Percentiles rank a stretch among this genome's conserved stretches.
These are phyloP conservation scores for Pichia scutulata DNA, from an alignment of 805 yeast species.

Conservation along the genomic window DNA sequence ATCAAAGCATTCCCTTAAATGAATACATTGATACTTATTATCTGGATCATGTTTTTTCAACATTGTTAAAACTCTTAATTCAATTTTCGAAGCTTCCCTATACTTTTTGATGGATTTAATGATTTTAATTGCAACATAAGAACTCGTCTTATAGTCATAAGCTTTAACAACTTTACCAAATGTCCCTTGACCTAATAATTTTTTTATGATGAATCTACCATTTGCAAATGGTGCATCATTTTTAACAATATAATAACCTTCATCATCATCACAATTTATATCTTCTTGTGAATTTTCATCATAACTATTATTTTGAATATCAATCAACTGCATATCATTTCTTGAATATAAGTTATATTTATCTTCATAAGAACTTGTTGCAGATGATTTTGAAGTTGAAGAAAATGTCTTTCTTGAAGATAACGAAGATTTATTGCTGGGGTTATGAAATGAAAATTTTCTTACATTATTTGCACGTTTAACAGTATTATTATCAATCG, in stretches of 20 bases:
- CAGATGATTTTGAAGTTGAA: slow-evolving; percentile 12
- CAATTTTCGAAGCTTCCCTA: slow-evolving; percentile 92
- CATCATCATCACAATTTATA: slow-evolving; percentile 48
- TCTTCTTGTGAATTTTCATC: slow-evolving; percentile 12
- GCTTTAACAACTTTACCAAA: slow-evolving; percentile 87
- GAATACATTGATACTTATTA: slow-evolving; percentile 70
- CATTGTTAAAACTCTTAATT: slow-evolving; percentile 72
- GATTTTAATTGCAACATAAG: slow-evolving; percentile 81
- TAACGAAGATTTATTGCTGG: slow-evolving; percentile 2
- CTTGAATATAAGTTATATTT: not conserved
- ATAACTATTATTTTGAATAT: not conserved
- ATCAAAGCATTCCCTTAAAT: slow-evolving; percentile 83
- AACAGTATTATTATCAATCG: slow-evolving; percentile 12
- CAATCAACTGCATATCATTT: not conserved
- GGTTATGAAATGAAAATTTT: slow-evolving; percentile 22
- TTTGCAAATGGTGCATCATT: slow-evolving; percentile 61
- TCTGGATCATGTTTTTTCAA: slow-evolving; percentile 63
- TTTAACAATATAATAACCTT: slow-evolving; percentile 66
- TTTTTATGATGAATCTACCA: slow-evolving; percentile 55
- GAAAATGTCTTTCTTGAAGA: slow-evolving; percentile 3
- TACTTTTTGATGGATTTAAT: slow-evolving; percentile 90
- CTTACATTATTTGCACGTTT: slow-evolving; percentile 4
- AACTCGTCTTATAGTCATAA: slow-evolving; percentile 52
- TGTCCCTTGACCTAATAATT: slow-evolving; percentile 83
- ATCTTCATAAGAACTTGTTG: slow-evolving; percentile 11